Evolutionary conservation across 192 early-diverging fungal species (phyloP), one percentile per base, ranked within the genome.

Genomic region (Umbelopsis sp.): DNA sequence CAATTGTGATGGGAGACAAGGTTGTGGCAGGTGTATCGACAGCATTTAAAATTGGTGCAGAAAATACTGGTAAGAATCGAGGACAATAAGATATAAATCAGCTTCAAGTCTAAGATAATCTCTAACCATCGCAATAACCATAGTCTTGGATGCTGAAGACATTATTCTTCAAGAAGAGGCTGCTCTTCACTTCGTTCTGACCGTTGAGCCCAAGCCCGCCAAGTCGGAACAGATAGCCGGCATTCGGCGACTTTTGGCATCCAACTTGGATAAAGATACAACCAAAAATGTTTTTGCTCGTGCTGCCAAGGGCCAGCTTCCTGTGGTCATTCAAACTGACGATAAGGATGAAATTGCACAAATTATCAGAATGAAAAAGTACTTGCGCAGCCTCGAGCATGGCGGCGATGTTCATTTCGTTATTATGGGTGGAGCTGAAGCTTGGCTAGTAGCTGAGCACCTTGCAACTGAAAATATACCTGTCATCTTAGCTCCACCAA

Each of bases 341-440:
- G 81, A 81, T 67, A 85, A 85, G 68, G 87, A 88, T 65, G 85
- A 93, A 65, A 93, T 93, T 53, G 79, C 85, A 18, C 78, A 83
- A 33, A 47, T 93, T 18, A 73, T 93, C 30, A 75, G 69, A n/a
- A 69, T 92, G 23, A 89, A 92, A 74, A 67, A 81, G 33, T 47
- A 76, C 7, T 67, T 91, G 9, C 9, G 22, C 3, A 30, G 46
- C 15, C 37, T 51, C 8, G 44, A 35, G 9, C 45, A 66, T n/a
- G 27, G 51, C 15, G 75, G 81, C 6, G 64, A 77, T 27, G 64
- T 85, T 48, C 71, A 73, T 30, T 65, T 90, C 12, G 71, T 87
- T 4, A 78, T 94, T n/a, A 45, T 89, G 2, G 86, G 91, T 35
- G 91, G 87, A 10, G 78, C 78, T 15, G 92, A 93, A 74, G 89